Percentiles rank a stretch among this genome's conserved stretches.
These are phyloP conservation scores for Penicillium freii DNA, from an alignment of 2,329 filamentous ascomycete species.

Conservation along the genomic window DNA sequence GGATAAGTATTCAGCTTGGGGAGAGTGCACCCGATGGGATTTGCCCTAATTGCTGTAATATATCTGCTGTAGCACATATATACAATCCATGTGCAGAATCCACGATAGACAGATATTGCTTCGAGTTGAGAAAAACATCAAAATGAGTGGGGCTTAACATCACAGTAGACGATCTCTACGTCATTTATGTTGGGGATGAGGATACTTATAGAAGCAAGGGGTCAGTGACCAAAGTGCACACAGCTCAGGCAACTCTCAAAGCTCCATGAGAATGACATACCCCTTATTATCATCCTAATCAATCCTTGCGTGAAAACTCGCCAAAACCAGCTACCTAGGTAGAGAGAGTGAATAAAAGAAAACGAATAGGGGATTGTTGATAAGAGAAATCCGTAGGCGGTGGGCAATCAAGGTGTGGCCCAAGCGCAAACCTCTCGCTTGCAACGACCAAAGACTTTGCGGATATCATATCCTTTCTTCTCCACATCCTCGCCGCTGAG, in stretches of 20 bases:
- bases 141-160: not conserved
- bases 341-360: conserved; percentile 6
- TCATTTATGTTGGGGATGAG: not conserved
- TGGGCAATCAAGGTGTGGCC: conserved; percentile 40
- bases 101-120: not conserved
- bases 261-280: not conserved
- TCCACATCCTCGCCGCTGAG: not conserved
- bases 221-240: not conserved
- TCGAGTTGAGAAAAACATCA: not conserved
- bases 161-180: not conserved
- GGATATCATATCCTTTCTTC: conserved; percentile 11
- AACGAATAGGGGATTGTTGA: conserved; percentile 9
- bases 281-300: not conserved
- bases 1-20: not conserved
- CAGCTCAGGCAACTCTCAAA: not conserved
- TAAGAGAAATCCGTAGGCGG: conserved; percentile 18
- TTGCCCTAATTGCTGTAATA: not conserved
- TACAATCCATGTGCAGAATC: not conserved
- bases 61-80: not conserved
- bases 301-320: not conserved
- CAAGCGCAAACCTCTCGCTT: conserved; percentile 36
- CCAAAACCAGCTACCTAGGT: not conserved
- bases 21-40: not conserved
- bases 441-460: conserved; percentile 23
- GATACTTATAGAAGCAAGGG: not conserved